Evolutionary conservation across 345 rosid genomes (phyloP), one percentile per base, ranked within the genome.

Genomic region (Adansonia digitata): DNA sequence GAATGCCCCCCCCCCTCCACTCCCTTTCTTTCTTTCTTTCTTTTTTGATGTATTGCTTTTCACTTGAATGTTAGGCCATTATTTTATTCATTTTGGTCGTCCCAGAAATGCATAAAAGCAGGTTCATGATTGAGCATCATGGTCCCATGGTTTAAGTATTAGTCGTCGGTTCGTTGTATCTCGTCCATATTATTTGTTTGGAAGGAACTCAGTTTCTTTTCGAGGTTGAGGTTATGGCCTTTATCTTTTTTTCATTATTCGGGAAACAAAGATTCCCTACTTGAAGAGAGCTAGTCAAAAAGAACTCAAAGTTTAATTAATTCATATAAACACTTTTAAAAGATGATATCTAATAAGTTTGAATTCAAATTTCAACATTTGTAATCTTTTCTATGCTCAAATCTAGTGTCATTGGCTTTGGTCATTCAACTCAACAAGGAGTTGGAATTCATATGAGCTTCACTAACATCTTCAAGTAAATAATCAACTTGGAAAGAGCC

Each of bases 1-100:
- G 15, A 63, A 72, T 56, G 73, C 61, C 31, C 69, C 69, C 61
- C 56, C n/a, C n/a, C n/a, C n/a, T n/a, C n/a, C n/a, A n/a, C n/a
- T n/a, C n/a, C n/a, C n/a, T n/a, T n/a, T n/a, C n/a, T n/a, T n/a
- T n/a, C n/a, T n/a, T n/a, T 0, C 3, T 5, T 14, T 2, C 13
- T 1, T 17, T 35, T 22, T 55, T 46, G 60, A 17, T 60, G 12
- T 17, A 15, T 46, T 20, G 9, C 5, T 59, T 31, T 48, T 46
- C 52, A 39, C 69, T 71, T 71, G 56, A 68, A 51, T 49, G 59
- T 46, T 5, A 37, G n/a, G 22, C 62, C 45, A 71, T 48, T 5
- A 45, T 29, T 40, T 26, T 42, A 67, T 48, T 53, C 34, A 57
- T 18, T 43, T 26, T 57, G 72, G 65, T 52, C 31, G 65, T 52